Percentiles rank a stretch among this genome's conserved stretches.
phyloP scores from a whole-genome alignment of 495 filamentous ascomycete genomes.

The Neurospora pannonica region DNA sequence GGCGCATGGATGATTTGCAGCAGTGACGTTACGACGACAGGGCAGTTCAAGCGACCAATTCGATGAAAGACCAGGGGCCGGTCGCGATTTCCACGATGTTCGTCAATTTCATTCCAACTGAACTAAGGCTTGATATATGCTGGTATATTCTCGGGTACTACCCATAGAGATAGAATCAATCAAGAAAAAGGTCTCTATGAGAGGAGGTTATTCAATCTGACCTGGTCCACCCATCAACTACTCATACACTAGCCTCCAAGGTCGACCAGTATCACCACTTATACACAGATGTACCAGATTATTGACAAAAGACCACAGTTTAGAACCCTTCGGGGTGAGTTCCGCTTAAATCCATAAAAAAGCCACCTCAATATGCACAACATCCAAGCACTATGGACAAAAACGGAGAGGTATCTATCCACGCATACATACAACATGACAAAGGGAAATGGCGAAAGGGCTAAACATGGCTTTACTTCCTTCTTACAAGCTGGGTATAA shows the following conservation, averaged over 20 bases:
- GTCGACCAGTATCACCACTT: neutral
- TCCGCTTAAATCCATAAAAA: neutral
- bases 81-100: neutral
- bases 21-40: neutral
- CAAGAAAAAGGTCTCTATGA: too few relatives aligned
- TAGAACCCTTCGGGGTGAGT: neutral
- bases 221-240: neutral
- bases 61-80: neutral
- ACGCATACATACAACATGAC: neutral
- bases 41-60: neutral
- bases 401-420: neutral
- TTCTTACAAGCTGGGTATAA: slow-evolving; percentile 9
- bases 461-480: neutral
- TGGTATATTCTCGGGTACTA: too few relatives aligned
- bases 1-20: neutral
- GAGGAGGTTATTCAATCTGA: neutral
- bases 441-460: neutral
- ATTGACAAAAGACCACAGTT: neutral
- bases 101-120: neutral
- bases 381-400: neutral
- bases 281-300: neutral
- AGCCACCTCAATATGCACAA: neutral
- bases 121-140: neutral
- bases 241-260: neutral
- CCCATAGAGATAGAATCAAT: too few relatives aligned